These are phyloP conservation scores for Amanita rimosa DNA, from an alignment of 768 basidiomycete genomes.

Conservation along the genomic window DNA sequence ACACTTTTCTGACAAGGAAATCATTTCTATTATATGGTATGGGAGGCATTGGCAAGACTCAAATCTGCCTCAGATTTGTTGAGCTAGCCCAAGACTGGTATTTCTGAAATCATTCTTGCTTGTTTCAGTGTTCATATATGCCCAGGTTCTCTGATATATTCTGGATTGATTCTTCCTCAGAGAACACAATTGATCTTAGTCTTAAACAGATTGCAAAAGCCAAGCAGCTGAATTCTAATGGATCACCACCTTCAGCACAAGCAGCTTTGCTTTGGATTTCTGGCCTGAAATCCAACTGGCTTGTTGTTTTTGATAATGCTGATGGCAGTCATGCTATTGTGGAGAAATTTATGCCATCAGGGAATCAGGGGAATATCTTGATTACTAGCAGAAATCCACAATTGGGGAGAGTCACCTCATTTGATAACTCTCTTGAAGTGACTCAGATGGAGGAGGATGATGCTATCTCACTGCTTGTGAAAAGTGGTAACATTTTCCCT, in stretches of 20 bases:
- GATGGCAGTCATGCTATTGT: conserved; percentile 7
- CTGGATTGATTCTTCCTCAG: conserved; percentile 13
- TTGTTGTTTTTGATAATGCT: conserved; percentile 14
- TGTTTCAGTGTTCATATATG: neutral
- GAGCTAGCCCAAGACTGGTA: neutral
- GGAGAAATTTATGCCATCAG: conserved; percentile 8
- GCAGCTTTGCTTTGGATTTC: conserved; percentile 9
- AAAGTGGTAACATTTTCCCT: conserved; percentile 5
- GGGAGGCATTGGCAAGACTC: conserved; percentile 9
- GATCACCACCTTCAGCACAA: neutral
- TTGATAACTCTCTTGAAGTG: conserved; percentile 7
- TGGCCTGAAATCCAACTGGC: conserved; percentile 6
- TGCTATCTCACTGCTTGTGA: conserved; percentile 9
- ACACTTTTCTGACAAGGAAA: neutral
- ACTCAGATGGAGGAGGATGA: conserved; percentile 10
- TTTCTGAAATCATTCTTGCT: neutral
- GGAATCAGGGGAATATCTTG: conserved; percentile 10
- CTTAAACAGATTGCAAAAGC: conserved; percentile 5
- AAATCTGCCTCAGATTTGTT: conserved; percentile 5
- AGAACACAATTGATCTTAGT: conserved; percentile 7
- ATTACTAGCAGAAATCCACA: conserved; percentile 10
- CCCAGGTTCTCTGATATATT: conserved; percentile 11
- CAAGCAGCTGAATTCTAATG: neutral
- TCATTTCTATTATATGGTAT: conserved; percentile 12
- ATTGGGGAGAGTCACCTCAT: conserved; percentile 3